Evolutionary conservation across 1,139 yeast genomes (phyloP).

Genomic region (Spathaspora sp.): DNA sequence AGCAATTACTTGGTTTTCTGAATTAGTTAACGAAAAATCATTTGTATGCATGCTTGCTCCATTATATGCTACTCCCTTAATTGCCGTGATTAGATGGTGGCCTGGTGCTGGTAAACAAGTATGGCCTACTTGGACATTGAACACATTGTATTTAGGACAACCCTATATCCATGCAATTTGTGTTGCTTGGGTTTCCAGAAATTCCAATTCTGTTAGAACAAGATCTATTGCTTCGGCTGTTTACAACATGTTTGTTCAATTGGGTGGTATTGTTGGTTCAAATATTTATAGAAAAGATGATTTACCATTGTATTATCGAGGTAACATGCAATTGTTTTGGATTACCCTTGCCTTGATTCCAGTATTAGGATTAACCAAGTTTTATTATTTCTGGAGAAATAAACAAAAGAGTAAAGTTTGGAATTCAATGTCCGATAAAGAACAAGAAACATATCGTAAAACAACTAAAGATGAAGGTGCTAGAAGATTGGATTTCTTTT

Average conservation of each 20-base stretch:
- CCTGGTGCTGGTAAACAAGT: slow-evolving; percentile 41
- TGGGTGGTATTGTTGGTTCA: slow-evolving; percentile 51
- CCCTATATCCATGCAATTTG: slow-evolving; percentile 54
- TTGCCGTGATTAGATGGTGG: slow-evolving; percentile 51
- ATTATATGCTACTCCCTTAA: slow-evolving; percentile 34
- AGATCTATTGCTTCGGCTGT: slow-evolving; percentile 51
- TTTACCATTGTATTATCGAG: slow-evolving; percentile 56
- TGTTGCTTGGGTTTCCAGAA: slow-evolving; percentile 61
- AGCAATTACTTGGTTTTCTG: slow-evolving; percentile 39
- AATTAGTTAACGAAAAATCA: slow-evolving; percentile 36
- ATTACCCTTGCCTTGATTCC: slow-evolving; percentile 20
- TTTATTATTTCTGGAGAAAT: slow-evolving; percentile 50
- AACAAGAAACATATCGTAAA: slow-evolving; percentile 42
- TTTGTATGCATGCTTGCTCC: slow-evolving; percentile 34
- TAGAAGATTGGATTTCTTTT: slow-evolving; percentile 53
- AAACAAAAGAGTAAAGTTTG: slow-evolving; percentile 43
- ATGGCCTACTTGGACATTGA: slow-evolving; percentile 55
- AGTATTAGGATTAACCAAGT: slow-evolving; percentile 22
- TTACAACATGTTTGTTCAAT: slow-evolving; percentile 62
- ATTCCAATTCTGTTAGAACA: slow-evolving; percentile 57
- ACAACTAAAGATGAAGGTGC: slow-evolving; percentile 52
- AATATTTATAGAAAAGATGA: slow-evolving; percentile 58
- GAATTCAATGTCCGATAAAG: slow-evolving; percentile 47
- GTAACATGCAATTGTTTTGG: slow-evolving; percentile 36
- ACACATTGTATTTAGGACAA: slow-evolving; percentile 47